Conservation (phyloP, 2,329 filamentous ascomycete species). For the Cladosporium cucumerinum region DNA sequence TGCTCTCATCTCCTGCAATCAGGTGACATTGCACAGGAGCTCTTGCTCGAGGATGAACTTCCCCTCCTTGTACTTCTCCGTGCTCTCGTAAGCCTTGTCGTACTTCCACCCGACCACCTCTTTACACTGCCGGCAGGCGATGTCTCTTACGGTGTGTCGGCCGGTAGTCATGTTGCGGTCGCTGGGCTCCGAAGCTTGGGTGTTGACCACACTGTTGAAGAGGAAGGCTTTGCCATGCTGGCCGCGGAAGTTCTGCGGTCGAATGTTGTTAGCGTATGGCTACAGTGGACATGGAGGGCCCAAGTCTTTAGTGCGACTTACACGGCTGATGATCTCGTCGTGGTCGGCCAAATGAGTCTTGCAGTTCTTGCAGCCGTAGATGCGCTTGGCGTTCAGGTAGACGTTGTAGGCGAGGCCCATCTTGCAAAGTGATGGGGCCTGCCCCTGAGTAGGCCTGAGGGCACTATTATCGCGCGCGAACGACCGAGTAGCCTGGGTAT, state of each 20-base stretch:
- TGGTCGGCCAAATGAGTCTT: constrained; percentile 94
- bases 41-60: constrained; percentile 97
- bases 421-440: constrained; percentile 5
- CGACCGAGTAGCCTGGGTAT: background rate
- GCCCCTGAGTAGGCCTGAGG: constrained; percentile 1
- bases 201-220: constrained; percentile 91
- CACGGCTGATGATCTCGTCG: constrained; percentile 91
- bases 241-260: constrained; percentile 83
- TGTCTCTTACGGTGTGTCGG: constrained; percentile 89
- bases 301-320: constrained; percentile 45
- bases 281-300: background rate
- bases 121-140: constrained; percentile 84
- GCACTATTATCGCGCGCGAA: background rate
- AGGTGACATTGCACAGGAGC: constrained; percentile 72
- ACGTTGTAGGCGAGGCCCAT: constrained; percentile 44
- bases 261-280: constrained; percentile 14
- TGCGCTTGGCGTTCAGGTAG: constrained; percentile 69
- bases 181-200: constrained; percentile 75
- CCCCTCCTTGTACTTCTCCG: constrained; percentile 98
- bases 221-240: constrained; percentile 98
- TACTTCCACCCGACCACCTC: constrained; percentile 98
- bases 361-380: constrained; percentile 84
- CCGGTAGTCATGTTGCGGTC: constrained; percentile 99
- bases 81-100: constrained; percentile 88
- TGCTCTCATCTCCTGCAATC: background rate